Evolutionary conservation across 352 stramenopile genomes (phyloP).

Genomic region (Thalassiosira hispida): DNA sequence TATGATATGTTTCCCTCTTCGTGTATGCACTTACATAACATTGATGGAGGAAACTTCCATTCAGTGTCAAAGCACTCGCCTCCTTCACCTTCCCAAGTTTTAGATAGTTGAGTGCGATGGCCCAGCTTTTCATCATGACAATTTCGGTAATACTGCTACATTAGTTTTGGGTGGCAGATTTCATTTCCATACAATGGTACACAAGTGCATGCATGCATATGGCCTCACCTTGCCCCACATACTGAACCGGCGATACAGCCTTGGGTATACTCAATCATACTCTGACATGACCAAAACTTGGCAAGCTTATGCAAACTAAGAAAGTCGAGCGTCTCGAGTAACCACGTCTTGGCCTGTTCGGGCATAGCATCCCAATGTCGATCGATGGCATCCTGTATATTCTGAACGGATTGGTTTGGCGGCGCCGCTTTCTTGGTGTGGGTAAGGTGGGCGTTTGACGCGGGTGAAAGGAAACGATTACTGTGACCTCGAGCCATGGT

Average conservation of each 20-base stretch:
- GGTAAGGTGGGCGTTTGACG: too few relatives aligned
- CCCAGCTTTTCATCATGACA: too few relatives aligned
- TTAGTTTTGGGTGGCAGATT: too few relatives aligned
- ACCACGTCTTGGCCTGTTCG: not conserved
- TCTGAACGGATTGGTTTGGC: not conserved
- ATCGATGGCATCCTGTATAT: not conserved
- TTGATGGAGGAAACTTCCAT: slow-evolving; percentile 7
- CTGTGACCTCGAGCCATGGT: too few relatives aligned
- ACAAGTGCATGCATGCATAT: too few relatives aligned
- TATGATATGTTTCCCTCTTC: not conserved
- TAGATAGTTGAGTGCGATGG: not conserved
- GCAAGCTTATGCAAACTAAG: not conserved
- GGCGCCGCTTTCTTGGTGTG: too few relatives aligned
- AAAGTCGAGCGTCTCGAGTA: not conserved
- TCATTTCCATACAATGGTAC: too few relatives aligned
- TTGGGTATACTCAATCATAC: not conserved
- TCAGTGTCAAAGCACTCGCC: not conserved
- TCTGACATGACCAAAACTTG: not conserved
- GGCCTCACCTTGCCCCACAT: not conserved
- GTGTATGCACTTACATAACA: slow-evolving; percentile 9
- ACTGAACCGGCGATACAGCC: not conserved
- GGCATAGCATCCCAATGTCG: not conserved
- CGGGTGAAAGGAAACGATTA: too few relatives aligned
- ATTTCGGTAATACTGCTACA: too few relatives aligned
- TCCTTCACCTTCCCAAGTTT: not conserved